phyloP scores from a whole-genome alignment of 371 early-diverging fungal genomes.

The Synchytrium microbalum region DNA sequence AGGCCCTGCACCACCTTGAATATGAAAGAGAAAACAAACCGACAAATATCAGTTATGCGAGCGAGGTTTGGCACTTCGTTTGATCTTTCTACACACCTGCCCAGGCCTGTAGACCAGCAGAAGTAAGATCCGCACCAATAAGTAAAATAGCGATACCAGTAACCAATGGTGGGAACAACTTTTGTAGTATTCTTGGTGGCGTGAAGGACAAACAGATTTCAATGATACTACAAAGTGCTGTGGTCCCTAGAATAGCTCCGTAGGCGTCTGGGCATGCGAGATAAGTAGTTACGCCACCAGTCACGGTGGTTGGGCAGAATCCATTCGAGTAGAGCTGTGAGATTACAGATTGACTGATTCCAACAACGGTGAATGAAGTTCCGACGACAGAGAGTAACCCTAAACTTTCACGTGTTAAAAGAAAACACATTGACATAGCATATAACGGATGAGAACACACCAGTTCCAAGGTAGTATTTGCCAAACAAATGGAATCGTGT shows the following conservation, averaged over 20 bases:
- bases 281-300: constrained; percentile 31
- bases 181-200: constrained; percentile 41
- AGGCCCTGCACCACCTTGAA: background rate
- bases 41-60: background rate
- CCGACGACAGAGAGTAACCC: constrained; percentile 35
- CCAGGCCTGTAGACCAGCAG: constrained; percentile 40
- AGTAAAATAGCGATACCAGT: constrained; percentile 43
- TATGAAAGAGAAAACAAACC: too few species aligned
- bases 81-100: constrained; percentile 18
- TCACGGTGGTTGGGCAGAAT: constrained; percentile 35
- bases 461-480: too few species aligned
- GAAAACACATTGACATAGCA: too few species aligned
- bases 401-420: constrained; percentile 36
- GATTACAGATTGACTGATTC: constrained; percentile 34
- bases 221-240: constrained; percentile 42
- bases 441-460: too few species aligned
- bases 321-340: constrained; percentile 34
- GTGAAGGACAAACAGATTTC: constrained; percentile 40
- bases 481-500: constrained; percentile 43
- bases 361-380: constrained; percentile 42
- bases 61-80: background rate
- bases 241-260: constrained; percentile 51
- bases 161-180: constrained; percentile 46
- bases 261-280: constrained; percentile 46
- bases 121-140: constrained; percentile 42